These are phyloP conservation scores for Rosellinia necatrix DNA, from an alignment of 2,329 filamentous ascomycete species.

Conservation along the genomic window DNA sequence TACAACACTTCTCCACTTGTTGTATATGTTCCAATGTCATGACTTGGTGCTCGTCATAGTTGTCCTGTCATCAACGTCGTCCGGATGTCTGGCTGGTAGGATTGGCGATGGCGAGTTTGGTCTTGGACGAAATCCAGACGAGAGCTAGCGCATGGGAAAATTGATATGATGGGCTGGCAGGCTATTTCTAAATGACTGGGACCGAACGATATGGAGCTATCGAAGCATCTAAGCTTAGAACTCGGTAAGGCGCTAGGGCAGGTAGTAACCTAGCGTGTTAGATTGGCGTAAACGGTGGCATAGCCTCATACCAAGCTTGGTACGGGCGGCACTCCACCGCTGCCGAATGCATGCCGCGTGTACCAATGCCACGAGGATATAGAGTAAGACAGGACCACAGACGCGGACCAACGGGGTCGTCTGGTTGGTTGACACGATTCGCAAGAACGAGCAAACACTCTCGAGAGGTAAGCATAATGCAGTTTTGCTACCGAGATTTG, in stretches of 20 bases:
- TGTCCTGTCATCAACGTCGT: neutral
- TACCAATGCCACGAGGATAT: neutral
- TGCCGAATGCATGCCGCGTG: neutral
- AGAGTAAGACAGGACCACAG: conserved; percentile 10
- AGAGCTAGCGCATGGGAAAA: neutral
- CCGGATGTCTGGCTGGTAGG: neutral
- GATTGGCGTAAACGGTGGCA: conserved; percentile 9
- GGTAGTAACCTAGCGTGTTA: neutral
- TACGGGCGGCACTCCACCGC: conserved; percentile 5
- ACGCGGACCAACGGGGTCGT: neutral
- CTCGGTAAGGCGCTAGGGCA: too few relatives aligned
- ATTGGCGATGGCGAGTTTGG: neutral
- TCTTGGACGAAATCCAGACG: neutral
- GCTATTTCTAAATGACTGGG: conserved; percentile 10
- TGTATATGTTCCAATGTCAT: conserved; percentile 7
- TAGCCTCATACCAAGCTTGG: conserved; percentile 18
- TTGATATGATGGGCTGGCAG: neutral
- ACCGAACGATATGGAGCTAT: too few relatives aligned
- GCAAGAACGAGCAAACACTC: neutral
- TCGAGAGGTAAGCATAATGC: conserved; percentile 7
- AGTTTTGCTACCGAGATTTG: conserved; percentile 11
- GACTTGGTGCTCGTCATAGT: conserved; percentile 6
- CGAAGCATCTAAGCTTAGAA: too few relatives aligned
- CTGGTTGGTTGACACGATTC: conserved; percentile 11
- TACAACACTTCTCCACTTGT: neutral